phyloP scores from a whole-genome alignment of 208 protist species.

The Leptomonas pyrrhocoris region DNA sequence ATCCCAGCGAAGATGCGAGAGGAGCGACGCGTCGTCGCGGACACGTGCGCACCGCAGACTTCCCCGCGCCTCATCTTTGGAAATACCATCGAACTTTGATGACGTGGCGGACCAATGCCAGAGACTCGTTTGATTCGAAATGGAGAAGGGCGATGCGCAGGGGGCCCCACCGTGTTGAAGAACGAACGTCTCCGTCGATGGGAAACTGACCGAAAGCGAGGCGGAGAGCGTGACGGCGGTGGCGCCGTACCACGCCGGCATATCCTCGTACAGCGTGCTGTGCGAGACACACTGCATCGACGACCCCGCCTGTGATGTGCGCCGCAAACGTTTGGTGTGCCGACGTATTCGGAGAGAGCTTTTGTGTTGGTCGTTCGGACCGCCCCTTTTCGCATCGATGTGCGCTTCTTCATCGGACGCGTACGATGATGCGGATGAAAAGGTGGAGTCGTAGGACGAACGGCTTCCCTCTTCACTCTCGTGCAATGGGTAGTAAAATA shows the following conservation, averaged over 20 bases:
- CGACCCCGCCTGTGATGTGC: conserved; percentile 6
- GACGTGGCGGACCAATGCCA: conserved; percentile 17
- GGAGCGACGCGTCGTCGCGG: conserved; percentile 18
- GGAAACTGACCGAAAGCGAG: neutral
- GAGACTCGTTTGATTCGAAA: conserved; percentile 23
- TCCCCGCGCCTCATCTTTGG: conserved; percentile 10
- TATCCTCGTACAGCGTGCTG: conserved; percentile 42
- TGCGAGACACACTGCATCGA: conserved; percentile 38
- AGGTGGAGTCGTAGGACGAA: conserved; percentile 18
- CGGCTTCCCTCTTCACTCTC: conserved; percentile 43
- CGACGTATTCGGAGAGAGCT: neutral
- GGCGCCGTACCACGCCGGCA: conserved; percentile 44
- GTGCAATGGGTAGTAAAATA: conserved; percentile 71
- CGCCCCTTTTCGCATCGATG: too few species aligned
- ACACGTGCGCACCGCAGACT: conserved; percentile 17
- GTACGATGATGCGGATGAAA: conserved; percentile 1
- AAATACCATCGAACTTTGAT: neutral
- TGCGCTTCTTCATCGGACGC: neutral
- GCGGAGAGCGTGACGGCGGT: conserved; percentile 34
- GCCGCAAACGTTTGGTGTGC: neutral
- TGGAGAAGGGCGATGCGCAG: conserved; percentile 21
- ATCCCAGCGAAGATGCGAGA: conserved; percentile 19
- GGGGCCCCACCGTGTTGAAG: conserved; percentile 38
- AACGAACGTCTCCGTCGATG: conserved; percentile 3
- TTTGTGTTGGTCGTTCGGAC: too few species aligned